Conservation (phyloP, 1,284 basidiomycete genomes). For the Trametes versicolor region DNA sequence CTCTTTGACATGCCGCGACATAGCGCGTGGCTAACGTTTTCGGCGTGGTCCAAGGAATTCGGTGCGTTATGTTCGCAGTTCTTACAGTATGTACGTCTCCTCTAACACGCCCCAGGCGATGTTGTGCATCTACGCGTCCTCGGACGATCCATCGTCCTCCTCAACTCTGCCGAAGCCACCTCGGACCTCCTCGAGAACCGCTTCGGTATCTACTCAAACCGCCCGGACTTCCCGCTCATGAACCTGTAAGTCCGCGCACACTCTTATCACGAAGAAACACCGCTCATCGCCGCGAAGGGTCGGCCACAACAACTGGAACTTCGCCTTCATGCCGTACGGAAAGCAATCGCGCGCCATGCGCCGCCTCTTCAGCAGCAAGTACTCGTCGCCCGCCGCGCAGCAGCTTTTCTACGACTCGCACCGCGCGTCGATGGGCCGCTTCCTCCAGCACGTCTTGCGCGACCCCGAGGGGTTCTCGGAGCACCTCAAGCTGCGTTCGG, state of each 20-base stretch:
- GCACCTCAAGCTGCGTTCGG: conserved; percentile 20
- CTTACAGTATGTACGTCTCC: not conserved
- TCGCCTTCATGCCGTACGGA: conserved; percentile 28
- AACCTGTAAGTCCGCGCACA: conserved; percentile 3
- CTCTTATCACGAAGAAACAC: not conserved
- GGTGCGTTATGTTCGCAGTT: conserved; percentile 33
- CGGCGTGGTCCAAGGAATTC: conserved; percentile 41
- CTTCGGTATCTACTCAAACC: conserved; percentile 68
- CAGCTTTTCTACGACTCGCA: conserved; percentile 19
- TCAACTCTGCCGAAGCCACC: conserved; percentile 63
- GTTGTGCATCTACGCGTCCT: conserved; percentile 33
- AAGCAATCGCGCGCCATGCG: conserved; percentile 20
- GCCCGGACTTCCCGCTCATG: conserved; percentile 22
- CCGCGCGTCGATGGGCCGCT: conserved; percentile 7
- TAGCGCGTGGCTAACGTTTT: conserved; percentile 49
- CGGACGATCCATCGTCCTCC: conserved; percentile 30
- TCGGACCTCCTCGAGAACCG: conserved; percentile 68
- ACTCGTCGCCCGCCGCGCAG: conserved; percentile 7
- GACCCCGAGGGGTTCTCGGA: conserved; percentile 15
- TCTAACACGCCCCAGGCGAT: conserved; percentile 27
- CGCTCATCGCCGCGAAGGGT: conserved; percentile 7
- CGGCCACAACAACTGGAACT: conserved; percentile 23
- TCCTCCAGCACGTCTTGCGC: conserved; percentile 19
- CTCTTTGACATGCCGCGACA: conserved; percentile 62
- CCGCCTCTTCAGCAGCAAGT: conserved; percentile 17